Evolutionary conservation across 331 rosid genomes (phyloP), one percentile per base, ranked within the genome.

Genomic region (Rhamnella rubrinervis): DNA sequence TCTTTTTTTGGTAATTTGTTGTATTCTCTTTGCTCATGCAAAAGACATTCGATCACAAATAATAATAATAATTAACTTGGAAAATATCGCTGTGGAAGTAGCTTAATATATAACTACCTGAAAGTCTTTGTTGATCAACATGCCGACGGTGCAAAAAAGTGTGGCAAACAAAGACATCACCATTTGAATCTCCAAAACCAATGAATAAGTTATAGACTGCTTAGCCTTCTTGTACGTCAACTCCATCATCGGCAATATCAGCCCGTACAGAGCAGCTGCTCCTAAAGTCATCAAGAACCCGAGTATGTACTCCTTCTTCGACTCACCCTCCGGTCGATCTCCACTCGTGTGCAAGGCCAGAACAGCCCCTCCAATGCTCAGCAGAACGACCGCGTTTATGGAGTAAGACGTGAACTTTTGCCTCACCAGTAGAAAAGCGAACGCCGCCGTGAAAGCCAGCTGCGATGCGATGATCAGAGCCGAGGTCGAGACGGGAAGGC

Each of bases 181-280:
- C 44, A 87, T 19, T 80, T 93, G 98, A 80, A 85, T 59, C 85
- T 93, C 97, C 85, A 93, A 20, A 14, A 93, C 97, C 13, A 88
- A 52, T 21, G 88, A 63, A 58, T 87, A 93, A 2, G 92, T 91
- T 0, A 93, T 10, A 41, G 20, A 7, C 55, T 85, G 98, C 68
- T 69, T 77, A 40, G 84, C 78, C 81, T 83, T 87, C 26, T 68
- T 70, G 44, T 95, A 91, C 18, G 77, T 74, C 75, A 87, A 73
- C 70, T 93, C 98, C 55, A 93, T 63, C 77, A 83, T 50, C 39
- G 96, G 97, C 86, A 93, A 55, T 2, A 93, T 18, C 6, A 93
- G 81, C 10, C 96, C 97, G 52, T 91, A 91, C 65, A 93, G 57
- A 0, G 72, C 84, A 1, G 98, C 82, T 7, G 97, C 92, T 9